Evolutionary conservation across 352 stramenopile genomes (phyloP).

Genomic region (Globisporangium lucens): DNA sequence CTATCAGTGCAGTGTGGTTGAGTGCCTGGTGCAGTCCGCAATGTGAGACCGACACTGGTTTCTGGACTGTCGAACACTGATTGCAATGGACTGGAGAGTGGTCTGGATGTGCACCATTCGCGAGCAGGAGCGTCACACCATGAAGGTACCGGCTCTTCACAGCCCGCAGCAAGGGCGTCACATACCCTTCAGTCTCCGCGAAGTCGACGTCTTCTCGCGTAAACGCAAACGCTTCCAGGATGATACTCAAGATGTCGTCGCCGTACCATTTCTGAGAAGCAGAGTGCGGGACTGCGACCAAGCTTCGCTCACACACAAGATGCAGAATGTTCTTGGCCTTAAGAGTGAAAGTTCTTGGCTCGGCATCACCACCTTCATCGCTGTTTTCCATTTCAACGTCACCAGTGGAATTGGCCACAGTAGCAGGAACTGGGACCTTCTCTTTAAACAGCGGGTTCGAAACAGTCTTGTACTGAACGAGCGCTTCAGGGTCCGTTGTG

Average conservation of each 20-base stretch:
- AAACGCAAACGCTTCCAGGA: constrained; percentile 11
- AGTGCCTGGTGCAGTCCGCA: constrained; percentile 7
- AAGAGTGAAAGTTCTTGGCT: constrained; percentile 4
- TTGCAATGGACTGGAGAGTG: constrained; percentile 38
- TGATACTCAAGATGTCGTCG: constrained; percentile 11
- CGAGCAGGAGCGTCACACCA: constrained; percentile 35
- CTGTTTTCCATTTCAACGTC: background rate
- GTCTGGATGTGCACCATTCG: constrained; percentile 38
- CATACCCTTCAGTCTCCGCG: background rate
- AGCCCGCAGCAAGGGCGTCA: background rate
- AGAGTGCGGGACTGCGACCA: background rate
- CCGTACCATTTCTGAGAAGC: constrained; percentile 5
- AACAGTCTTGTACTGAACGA: constrained; percentile 19
- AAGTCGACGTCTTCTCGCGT: constrained; percentile 8
- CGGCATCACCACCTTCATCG: background rate
- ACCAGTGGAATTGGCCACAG: background rate
- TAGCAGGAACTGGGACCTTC: background rate
- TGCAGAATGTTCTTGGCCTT: constrained; percentile 9
- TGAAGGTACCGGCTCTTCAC: constrained; percentile 20
- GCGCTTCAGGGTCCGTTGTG: constrained; percentile 32
- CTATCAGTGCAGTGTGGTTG: constrained; percentile 3
- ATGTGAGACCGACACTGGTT: constrained; percentile 8
- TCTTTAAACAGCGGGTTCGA: constrained; percentile 5
- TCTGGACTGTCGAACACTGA: constrained; percentile 22
- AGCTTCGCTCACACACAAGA: background rate